Evolutionary conservation across 495 filamentous ascomycete species (phyloP).

Genomic region (Staphylotrichum longicolle): DNA sequence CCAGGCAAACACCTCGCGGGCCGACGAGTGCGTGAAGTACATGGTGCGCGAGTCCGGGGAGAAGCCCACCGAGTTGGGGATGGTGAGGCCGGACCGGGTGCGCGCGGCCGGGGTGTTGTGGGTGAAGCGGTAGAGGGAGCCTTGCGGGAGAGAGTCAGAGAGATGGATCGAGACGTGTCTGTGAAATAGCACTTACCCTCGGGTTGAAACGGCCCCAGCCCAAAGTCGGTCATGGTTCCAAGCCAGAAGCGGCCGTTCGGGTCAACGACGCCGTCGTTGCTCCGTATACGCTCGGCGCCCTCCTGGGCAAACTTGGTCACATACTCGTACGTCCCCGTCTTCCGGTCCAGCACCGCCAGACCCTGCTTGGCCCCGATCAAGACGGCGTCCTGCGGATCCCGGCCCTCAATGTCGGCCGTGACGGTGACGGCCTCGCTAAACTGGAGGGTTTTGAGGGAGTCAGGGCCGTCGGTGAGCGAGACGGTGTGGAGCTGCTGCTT

Average conservation of each 20-base stretch:
- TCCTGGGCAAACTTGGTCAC: conserved; percentile 44
- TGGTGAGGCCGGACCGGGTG: conserved; percentile 50
- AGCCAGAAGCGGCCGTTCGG: conserved; percentile 82
- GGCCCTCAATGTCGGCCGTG: conserved; percentile 76
- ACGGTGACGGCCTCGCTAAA: conserved; percentile 70
- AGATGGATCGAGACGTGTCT: too few species aligned
- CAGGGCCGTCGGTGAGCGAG: conserved; percentile 62
- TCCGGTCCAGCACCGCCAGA: conserved; percentile 69
- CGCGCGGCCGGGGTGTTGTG: conserved; percentile 18
- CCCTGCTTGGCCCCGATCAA: conserved; percentile 79
- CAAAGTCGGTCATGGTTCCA: conserved; percentile 82
- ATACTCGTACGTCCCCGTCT: conserved; percentile 57
- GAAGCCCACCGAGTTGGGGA: conserved; percentile 85
- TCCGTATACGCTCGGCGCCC: conserved; percentile 49
- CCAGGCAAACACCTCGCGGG: conserved; percentile 68
- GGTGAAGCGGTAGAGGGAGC: conserved; percentile 43
- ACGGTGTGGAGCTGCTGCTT: conserved; percentile 72
- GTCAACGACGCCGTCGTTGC: conserved; percentile 83
- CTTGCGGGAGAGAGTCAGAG: conserved; percentile 23
- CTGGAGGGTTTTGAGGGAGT: conserved; percentile 62
- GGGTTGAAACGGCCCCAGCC: conserved; percentile 47
- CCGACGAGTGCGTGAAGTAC: conserved; percentile 80
- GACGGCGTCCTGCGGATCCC: conserved; percentile 61
- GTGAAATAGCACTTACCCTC: conserved; percentile 47
- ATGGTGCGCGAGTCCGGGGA: conserved; percentile 67